Evolutionary conservation across 1,139 yeast species (phyloP).

Genomic region (Pichia sp.): DNA sequence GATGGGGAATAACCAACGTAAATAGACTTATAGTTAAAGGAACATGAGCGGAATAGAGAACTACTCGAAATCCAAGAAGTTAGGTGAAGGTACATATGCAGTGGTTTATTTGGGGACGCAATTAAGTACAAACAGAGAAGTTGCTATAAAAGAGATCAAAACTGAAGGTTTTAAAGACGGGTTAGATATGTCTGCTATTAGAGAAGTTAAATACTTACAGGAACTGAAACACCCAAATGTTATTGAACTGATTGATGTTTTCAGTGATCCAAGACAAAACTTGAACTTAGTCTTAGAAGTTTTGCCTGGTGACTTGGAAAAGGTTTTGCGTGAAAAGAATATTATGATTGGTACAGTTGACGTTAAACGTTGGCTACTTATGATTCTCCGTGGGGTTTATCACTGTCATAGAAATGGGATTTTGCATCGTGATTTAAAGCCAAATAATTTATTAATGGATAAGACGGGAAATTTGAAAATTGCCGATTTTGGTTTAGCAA

Average conservation of each 20-base stretch:
- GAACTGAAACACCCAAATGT: slow-evolving; percentile 80
- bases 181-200: slow-evolving; percentile 90
- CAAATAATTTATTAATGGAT: slow-evolving; percentile 73
- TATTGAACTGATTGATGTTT: slow-evolving; percentile 83
- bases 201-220: slow-evolving; percentile 91
- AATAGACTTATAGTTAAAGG: background rate
- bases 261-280: slow-evolving; percentile 54
- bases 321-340: slow-evolving; percentile 72
- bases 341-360: slow-evolving; percentile 80
- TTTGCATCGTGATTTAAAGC: slow-evolving; percentile 83
- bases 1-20: background rate
- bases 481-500: slow-evolving; percentile 95
- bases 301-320: slow-evolving; percentile 86
- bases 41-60: slow-evolving; percentile 9
- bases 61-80: slow-evolving; percentile 57
- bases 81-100: slow-evolving; percentile 99
- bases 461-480: slow-evolving; percentile 83
- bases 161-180: slow-evolving; percentile 95
- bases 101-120: slow-evolving; percentile 84
- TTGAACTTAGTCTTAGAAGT: slow-evolving; percentile 85
- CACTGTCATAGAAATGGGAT: slow-evolving; percentile 91
- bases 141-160: slow-evolving; percentile 94
- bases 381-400: slow-evolving; percentile 90
- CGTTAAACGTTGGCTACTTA: slow-evolving; percentile 86
- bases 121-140: slow-evolving; percentile 47